These are phyloP conservation scores for Quercus tomentella DNA, from an alignment of 331 rosid species.

Conservation along the genomic window DNA sequence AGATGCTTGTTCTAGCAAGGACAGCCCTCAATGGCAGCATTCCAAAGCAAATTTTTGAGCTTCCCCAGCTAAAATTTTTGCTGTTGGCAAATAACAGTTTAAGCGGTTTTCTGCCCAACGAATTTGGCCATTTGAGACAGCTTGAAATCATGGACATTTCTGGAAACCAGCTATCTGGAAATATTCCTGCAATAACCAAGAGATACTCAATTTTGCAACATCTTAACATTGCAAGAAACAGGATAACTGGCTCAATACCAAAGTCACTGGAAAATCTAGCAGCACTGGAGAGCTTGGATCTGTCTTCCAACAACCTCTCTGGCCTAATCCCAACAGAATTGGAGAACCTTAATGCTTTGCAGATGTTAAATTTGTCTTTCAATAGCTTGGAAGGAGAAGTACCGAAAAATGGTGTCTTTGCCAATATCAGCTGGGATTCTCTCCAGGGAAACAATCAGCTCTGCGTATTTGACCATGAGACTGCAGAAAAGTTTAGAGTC, in stretches of 20 bases:
- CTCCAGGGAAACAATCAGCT: conserved; percentile 31
- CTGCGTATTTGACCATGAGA: conserved; percentile 22
- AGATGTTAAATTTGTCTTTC: conserved; percentile 32
- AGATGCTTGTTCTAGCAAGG: too few species aligned
- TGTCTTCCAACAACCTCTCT: conserved; percentile 36
- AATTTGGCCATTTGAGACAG: too few species aligned
- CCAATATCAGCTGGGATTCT: conserved; percentile 19
- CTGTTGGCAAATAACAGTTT: too few species aligned
- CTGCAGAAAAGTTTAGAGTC: background rate
- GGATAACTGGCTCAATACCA: conserved; percentile 32
- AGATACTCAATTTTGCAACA: background rate
- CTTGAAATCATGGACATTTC: background rate
- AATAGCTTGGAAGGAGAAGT: conserved; percentile 38
- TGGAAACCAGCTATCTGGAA: conserved; percentile 21
- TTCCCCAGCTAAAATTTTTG: too few species aligned
- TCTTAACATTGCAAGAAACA: conserved; percentile 28
- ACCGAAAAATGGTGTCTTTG: conserved; percentile 29
- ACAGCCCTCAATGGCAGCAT: background rate
- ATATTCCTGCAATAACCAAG: conserved; percentile 16
- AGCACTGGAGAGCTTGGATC: conserved; percentile 27
- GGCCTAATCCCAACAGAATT: conserved; percentile 28
- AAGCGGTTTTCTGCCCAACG: too few species aligned
- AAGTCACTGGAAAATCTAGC: conserved; percentile 16
- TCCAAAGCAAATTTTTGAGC: too few species aligned
- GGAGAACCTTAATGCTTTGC: conserved; percentile 14